Evolutionary conservation across 2,329 filamentous ascomycete genomes (phyloP).

Genomic region (Nemania abortiva): DNA sequence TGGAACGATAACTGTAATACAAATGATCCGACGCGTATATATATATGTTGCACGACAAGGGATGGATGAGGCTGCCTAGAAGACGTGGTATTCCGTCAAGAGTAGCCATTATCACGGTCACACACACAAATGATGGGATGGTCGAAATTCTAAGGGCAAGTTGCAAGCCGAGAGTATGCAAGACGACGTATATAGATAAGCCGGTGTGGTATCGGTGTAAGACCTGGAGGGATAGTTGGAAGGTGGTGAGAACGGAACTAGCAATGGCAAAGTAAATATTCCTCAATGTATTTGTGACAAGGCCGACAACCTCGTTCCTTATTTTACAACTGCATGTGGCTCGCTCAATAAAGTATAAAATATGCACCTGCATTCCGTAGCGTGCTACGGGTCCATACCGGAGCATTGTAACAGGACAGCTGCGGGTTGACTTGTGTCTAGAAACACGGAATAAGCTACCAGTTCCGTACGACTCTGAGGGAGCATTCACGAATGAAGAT

Average conservation of each 20-base stretch:
- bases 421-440: slow-evolving; percentile 12
- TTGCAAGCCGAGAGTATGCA: slow-evolving; percentile 44
- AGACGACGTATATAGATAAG: slow-evolving; percentile 37
- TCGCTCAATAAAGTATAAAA: slow-evolving; percentile 13
- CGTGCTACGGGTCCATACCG: slow-evolving; percentile 20
- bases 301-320: slow-evolving; percentile 17
- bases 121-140: slow-evolving; percentile 31
- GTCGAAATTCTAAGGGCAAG: slow-evolving; percentile 27
- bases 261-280: slow-evolving; percentile 14
- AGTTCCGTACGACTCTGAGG: slow-evolving; percentile 16
- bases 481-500: slow-evolving; percentile 29
- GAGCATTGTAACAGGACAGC: slow-evolving; percentile 23
- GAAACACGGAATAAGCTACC: slow-evolving; percentile 13
- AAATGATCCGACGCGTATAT: slow-evolving; percentile 45
- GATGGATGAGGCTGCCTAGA: slow-evolving; percentile 26
- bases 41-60: slow-evolving; percentile 49
- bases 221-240: slow-evolving; percentile 31
- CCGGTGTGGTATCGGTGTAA: slow-evolving; percentile 39
- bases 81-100: slow-evolving; percentile 31
- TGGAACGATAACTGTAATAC: slow-evolving; percentile 46
- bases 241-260: slow-evolving; percentile 29
- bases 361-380: slow-evolving; percentile 23
- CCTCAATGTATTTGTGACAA: slow-evolving; percentile 31
- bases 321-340: slow-evolving; percentile 29
- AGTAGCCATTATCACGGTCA: slow-evolving; percentile 28